These are phyloP conservation scores for Calcarisporium arbuscula DNA, from an alignment of 2,329 filamentous ascomycete genomes.

Conservation along the genomic window DNA sequence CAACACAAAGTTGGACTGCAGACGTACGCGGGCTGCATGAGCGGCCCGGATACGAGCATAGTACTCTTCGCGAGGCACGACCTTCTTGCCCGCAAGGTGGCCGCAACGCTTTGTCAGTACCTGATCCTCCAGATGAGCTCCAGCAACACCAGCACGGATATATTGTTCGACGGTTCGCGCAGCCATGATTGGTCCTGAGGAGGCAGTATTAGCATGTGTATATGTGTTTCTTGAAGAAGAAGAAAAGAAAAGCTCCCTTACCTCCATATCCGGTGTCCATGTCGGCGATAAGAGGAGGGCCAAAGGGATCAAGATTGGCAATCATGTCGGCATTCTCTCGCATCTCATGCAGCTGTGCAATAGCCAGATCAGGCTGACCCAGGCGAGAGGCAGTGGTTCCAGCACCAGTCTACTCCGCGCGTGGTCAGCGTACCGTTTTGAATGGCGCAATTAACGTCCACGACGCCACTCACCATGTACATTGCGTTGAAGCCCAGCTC, in stretches of 20 bases:
- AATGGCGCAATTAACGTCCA: background rate
- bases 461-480: conserved; percentile 55
- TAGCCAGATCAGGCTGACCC: conserved; percentile 56
- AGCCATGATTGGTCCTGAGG: conserved; percentile 43
- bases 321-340: conserved; percentile 57
- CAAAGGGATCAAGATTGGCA: conserved; percentile 46
- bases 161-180: conserved; percentile 47
- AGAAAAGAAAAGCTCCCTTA: conserved; percentile 16
- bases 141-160: conserved; percentile 50
- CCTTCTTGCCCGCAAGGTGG: conserved; percentile 54
- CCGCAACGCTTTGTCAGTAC: conserved; percentile 60
- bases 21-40: conserved; percentile 38
- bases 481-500: conserved; percentile 54
- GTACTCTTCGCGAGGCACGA: conserved; percentile 48
- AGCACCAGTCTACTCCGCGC: conserved; percentile 47
- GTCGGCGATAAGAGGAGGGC: conserved; percentile 55
- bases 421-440: background rate
- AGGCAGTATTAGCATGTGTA: no score
- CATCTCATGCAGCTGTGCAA: conserved; percentile 60
- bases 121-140: conserved; percentile 57
- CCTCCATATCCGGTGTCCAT: conserved; percentile 53
- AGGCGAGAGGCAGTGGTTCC: conserved; percentile 56
- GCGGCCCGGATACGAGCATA: conserved; percentile 51
- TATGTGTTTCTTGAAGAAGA: background rate
- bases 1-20: conserved; percentile 53